These are phyloP conservation scores for Neonectria coccinea DNA, from an alignment of 2,329 filamentous ascomycete species.

Conservation along the genomic window DNA sequence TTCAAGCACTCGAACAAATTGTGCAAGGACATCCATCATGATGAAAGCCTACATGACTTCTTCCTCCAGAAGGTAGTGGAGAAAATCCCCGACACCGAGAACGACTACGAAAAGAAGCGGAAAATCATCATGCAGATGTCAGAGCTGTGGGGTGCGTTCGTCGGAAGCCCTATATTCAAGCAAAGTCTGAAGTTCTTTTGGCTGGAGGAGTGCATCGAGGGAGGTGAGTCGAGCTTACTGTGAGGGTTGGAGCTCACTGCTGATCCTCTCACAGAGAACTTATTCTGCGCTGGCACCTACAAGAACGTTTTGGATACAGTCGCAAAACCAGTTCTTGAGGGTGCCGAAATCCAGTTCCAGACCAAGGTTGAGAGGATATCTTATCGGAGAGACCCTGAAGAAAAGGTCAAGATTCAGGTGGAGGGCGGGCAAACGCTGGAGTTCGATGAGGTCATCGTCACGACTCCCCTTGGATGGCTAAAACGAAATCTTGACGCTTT, in stretches of 20 bases:
- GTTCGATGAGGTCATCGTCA: constrained; percentile 78
- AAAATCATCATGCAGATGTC: constrained; percentile 63
- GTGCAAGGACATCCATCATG: constrained; percentile 58
- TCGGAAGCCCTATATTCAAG: constrained; percentile 71
- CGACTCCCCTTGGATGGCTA: constrained; percentile 76
- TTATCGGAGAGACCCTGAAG: constrained; percentile 42
- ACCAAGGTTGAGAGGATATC: constrained; percentile 61
- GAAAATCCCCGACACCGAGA: constrained; percentile 60
- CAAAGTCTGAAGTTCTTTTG: constrained; percentile 83
- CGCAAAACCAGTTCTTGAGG: constrained; percentile 65
- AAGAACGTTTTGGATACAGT: constrained; percentile 68
- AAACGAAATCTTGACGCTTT: constrained; percentile 71
- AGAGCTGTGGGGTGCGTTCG: constrained; percentile 77
- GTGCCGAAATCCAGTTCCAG: constrained; percentile 65
- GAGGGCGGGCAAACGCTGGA: constrained; percentile 57
- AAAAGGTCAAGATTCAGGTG: constrained; percentile 59
- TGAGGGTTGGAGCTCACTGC: neutral
- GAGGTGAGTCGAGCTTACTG: constrained; percentile 57
- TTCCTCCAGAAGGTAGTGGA: constrained; percentile 59
- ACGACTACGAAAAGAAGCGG: constrained; percentile 55
- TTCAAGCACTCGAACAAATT: constrained; percentile 74
- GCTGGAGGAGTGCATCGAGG: constrained; percentile 82
- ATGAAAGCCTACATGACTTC: constrained; percentile 66
- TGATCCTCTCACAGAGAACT: constrained; percentile 60
- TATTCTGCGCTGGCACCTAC: constrained; percentile 71